Base-by-base conservation (phyloP, 352 stramenopile genomes). In the Phytophthora chlamydospora region DNA sequence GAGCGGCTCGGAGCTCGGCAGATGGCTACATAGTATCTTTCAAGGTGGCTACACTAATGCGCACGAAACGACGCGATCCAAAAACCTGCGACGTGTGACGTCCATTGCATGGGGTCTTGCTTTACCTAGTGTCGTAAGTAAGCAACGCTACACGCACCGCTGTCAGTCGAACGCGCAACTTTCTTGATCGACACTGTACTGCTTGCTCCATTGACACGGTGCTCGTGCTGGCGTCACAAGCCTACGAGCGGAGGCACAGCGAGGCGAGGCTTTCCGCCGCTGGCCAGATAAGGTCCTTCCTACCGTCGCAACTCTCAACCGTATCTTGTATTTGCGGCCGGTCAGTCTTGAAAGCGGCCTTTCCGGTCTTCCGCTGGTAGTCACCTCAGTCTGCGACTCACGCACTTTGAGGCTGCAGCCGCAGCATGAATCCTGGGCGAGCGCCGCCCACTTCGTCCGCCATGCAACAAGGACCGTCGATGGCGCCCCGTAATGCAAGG, bases 21-120 rank as follows among this genome's bases (percentile, higher is more conserved):
- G 24, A 67, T 62, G 56, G 43, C 48, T 62, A 35, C 33, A 62
- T 66, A 34, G 14, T 7, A 31, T 19, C 3, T 19, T 51, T 1
- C 38, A 41, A n/a, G 1, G 49, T 58, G 46, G 45, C 34, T 57
- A 60, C 41, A 53, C 52, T 29, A 35, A 11, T 50, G 34, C 40
- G 44, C 46, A 11, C 49, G 61, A 69, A 69, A 66, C 14, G 61
- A 41, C 61, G 53, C 53, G 60, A 68, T 68, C 60, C 54, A 64
- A 54, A 57, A 57, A 70, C 61, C 29, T 70, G 62, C 42, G 54
- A 65, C 61, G 54, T 65, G 55, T 66, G 46, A 57, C 7, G 13
- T 10, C 19, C 14, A 31, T 46, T 14, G 21, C 21, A n/a, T n/a
- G n/a, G n/a, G n/a, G n/a, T n/a, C n/a, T n/a, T n/a, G n/a, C n/a